phyloP scores from a whole-genome alignment of 78 protist species.

The Planoprotostelium fungivorum region DNA sequence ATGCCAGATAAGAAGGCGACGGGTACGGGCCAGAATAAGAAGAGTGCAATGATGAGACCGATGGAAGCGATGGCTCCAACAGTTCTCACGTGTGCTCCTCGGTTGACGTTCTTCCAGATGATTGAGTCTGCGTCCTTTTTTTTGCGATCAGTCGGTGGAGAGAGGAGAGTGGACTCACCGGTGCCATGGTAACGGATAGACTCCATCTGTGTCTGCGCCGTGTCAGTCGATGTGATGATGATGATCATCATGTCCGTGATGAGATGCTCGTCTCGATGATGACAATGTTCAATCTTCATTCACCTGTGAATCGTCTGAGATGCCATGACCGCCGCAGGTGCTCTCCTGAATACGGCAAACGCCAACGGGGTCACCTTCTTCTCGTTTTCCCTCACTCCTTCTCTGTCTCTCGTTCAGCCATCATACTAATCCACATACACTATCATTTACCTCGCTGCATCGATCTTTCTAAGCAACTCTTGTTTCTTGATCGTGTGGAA shows the following conservation, averaged over 20 bases:
- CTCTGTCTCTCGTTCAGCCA: neutral
- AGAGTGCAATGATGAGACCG: constrained; percentile 16
- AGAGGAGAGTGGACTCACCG: neutral
- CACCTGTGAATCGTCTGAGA: neutral
- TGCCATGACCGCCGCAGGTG: neutral
- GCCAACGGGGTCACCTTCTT: neutral
- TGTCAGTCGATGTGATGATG: too few relatives aligned
- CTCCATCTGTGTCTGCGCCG: neutral
- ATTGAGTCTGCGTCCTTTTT: neutral
- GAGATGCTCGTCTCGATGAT: too few relatives aligned
- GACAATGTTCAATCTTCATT: too few relatives aligned
- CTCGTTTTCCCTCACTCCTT: neutral
- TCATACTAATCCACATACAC: too few relatives aligned
- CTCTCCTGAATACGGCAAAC: neutral
- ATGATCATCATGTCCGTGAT: too few relatives aligned
- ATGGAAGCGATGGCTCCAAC: neutral
- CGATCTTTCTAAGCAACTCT: too few relatives aligned
- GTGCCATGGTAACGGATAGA: neutral
- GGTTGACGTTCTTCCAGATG: neutral
- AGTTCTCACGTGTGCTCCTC: neutral
- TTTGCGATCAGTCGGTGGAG: neutral
- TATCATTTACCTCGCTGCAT: too few relatives aligned
- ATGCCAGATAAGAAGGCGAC: constrained; percentile 46
- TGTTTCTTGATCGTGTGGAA: neutral
- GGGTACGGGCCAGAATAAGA: constrained; percentile 54